Evolutionary conservation across 306 rosid species (phyloP).

Genomic region (Lithocarpus polystachyus): DNA sequence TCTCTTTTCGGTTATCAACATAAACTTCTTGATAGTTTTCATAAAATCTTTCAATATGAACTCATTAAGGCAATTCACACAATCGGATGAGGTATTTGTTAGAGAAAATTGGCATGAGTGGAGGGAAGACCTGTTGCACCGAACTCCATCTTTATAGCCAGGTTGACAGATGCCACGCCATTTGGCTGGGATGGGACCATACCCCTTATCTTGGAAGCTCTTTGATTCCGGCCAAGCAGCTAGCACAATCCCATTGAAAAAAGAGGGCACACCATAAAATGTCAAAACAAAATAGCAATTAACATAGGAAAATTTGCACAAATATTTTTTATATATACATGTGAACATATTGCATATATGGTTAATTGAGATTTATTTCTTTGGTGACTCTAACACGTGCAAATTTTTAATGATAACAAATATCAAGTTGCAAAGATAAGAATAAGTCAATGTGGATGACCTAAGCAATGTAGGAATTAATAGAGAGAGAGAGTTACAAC

Average conservation of each 20-base stretch:
- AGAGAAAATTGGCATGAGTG: not conserved
- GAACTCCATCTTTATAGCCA: constrained; percentile 21
- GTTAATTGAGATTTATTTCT: not conserved
- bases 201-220: constrained; percentile 63
- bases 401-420: not conserved
- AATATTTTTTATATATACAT: not conserved
- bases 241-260: not conserved
- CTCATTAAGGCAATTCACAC: not conserved
- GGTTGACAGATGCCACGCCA: constrained; percentile 66
- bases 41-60: not conserved
- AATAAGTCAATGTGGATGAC: too few relatives aligned
- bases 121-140: constrained; percentile 49
- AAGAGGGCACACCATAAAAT: not conserved
- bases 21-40: too few relatives aligned
- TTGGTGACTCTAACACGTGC: not conserved
- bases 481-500: too few relatives aligned
- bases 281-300: not conserved
- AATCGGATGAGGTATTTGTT: not conserved
- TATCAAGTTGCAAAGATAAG: too few relatives aligned
- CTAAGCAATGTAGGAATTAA: too few relatives aligned
- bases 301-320: not conserved
- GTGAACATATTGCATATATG: not conserved
- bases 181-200: constrained; percentile 54
- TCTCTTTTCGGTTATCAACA: too few relatives aligned
- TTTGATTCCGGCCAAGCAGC: constrained; percentile 78